phyloP scores from a whole-genome alignment of 805 yeast genomes.

The Yarrowia deformans region DNA sequence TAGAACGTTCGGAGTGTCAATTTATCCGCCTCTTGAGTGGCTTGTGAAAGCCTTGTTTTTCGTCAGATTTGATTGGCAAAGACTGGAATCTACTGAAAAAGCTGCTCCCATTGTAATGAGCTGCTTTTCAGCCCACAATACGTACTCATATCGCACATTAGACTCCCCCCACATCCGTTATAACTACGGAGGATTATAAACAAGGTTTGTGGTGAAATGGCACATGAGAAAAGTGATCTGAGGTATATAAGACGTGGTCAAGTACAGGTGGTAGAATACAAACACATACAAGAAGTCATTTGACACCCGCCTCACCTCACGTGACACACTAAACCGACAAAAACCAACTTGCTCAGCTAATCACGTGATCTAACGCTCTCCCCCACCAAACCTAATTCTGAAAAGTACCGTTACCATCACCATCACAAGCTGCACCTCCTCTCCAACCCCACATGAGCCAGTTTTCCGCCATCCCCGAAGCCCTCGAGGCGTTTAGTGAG shows the following conservation, averaged over 20 bases:
- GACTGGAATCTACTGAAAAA: not conserved
- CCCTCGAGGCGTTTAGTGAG: slow-evolving; percentile 70
- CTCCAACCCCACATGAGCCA: slow-evolving; percentile 26
- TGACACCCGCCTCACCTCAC: too few relatives aligned
- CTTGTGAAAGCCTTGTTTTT: too few relatives aligned
- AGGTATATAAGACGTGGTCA: not conserved
- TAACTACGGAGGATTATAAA: slow-evolving; percentile 9
- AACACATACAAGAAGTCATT: too few relatives aligned
- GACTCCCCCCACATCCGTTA: not conserved
- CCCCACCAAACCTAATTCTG: not conserved
- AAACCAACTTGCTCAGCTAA: too few relatives aligned
- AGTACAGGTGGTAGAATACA: not conserved
- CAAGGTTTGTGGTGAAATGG: slow-evolving; percentile 11
- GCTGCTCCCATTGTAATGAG: too few relatives aligned
- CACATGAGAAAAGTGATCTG: slow-evolving; percentile 7
- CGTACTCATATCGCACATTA: too few relatives aligned
- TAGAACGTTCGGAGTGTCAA: slow-evolving; percentile 1
- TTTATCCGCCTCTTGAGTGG: slow-evolving; percentile 2
- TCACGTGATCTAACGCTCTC: too few relatives aligned
- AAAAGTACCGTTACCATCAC: not conserved
- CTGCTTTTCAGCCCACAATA: too few relatives aligned
- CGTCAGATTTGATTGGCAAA: too few relatives aligned
- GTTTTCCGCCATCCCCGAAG: slow-evolving; percentile 69
- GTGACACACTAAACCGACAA: too few relatives aligned
- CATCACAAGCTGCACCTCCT: not conserved